Evolutionary conservation across 495 filamentous ascomycete species (phyloP), one percentile per base, ranked within the genome.

Genomic region (Tricharina praecox): DNA sequence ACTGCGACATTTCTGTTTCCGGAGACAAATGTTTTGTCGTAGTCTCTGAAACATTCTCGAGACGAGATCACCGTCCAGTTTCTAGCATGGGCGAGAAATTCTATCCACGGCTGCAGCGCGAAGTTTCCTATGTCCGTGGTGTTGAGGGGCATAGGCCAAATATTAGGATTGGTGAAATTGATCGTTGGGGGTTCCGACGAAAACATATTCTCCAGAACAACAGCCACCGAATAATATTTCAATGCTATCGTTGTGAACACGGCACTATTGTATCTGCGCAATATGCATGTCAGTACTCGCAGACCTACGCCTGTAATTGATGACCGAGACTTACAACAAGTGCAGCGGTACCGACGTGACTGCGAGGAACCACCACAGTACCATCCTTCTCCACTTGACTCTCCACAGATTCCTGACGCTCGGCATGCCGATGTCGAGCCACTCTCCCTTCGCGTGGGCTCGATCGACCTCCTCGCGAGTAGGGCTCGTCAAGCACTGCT

Each of bases 381-480:
- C 10, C 1, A 19, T 9, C 23, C 49, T 49, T 5, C 16, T 40
- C 35, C 30, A n/a, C 16, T 32, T 48, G 33, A 30, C 49, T 10
- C 36, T 21, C 33, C 25, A 54, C 33, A 63, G 59, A 32, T 52
- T 64, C 28, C 56, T 41, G 10, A 61, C 13, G 26, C 62, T 63
- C 9, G 48, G 56, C 11, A 62, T 43, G 3, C 62, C 58, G 32
- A 65, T 55, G 42, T 63, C 55, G 7, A 62, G 30, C 55, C 55
- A 64, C 8, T 36, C 8, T 19, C 35, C 9, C 8, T 23, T 10
- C 4, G 4, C 23, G 40, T 65, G 63, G 4, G 53, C 54, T 33
- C n/a, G 19, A 26, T 65, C 50, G 0, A 65, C 48, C 3, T 64
- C 62, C 2, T 16, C 16, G 33, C 62, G 47, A 15, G 58, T 65